Conservation (phyloP, 306 rosid species). For the Fragaria iinumae region DNA sequence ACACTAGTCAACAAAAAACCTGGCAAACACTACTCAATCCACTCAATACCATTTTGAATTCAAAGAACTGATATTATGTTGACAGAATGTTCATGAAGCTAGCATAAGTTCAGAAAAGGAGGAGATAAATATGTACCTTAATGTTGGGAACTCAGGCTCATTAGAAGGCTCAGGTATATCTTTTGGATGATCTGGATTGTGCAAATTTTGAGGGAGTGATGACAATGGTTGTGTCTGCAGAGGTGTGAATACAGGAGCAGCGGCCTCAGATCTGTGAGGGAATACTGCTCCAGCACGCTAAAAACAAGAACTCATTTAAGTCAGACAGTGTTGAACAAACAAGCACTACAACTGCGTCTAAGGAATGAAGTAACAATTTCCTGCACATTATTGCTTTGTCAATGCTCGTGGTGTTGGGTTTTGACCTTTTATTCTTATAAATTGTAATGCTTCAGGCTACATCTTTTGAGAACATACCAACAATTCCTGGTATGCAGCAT, state of each 20-base stretch:
- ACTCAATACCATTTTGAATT: constrained; percentile 15
- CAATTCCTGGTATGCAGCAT: constrained; percentile 89
- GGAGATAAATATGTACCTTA: constrained; percentile 54
- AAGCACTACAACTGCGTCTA: constrained; percentile 7
- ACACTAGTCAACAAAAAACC: background rate
- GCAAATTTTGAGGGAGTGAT: constrained; percentile 73
- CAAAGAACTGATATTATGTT: background rate
- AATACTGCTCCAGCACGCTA: constrained; percentile 95
- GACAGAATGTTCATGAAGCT: background rate
- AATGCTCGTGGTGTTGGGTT: background rate
- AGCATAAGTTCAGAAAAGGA: constrained; percentile 18
- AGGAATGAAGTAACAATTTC: background rate
- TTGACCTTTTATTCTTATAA: background rate
- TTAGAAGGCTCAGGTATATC: constrained; percentile 69
- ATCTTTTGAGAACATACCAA: constrained; percentile 51
- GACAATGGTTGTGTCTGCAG: constrained; percentile 85
- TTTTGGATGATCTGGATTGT: constrained; percentile 41
- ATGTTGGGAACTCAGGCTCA: constrained; percentile 81
- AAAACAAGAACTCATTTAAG: constrained; percentile 22
- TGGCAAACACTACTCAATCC: background rate
- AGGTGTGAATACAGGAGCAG: constrained; percentile 91
- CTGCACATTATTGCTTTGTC: background rate
- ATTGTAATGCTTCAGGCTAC: constrained; percentile 13
- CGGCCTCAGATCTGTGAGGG: constrained; percentile 76
- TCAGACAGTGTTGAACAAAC: constrained; percentile 21